Evolutionary conservation across 208 protist genomes (phyloP).

Genomic region (Wallacemonas rigidus): DNA sequence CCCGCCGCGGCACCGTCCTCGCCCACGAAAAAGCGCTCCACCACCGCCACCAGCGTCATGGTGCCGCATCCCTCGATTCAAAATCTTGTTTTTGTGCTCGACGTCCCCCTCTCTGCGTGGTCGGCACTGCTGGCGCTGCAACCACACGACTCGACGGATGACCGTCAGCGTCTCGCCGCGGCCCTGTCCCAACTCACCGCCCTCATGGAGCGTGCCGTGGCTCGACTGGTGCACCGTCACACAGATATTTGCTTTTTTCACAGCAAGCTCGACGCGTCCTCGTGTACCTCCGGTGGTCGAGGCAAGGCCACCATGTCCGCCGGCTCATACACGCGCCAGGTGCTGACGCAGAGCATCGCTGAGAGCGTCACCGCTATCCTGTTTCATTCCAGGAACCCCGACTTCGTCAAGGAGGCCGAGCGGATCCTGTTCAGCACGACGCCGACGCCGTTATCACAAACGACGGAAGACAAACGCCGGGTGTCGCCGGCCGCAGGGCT

Average conservation of each 20-base stretch:
- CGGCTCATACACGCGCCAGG: conserved; percentile 18
- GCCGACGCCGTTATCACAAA: not conserved
- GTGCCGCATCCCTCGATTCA: conserved; percentile 10
- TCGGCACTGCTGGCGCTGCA: not conserved
- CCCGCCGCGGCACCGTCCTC: too few species aligned
- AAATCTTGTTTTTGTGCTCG: conserved; percentile 38
- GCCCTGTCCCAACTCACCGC: conserved; percentile 35
- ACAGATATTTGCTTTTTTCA: conserved; percentile 47
- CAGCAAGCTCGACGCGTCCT: not conserved
- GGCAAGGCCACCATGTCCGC: not conserved
- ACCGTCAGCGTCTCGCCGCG: not conserved
- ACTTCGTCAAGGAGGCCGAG: conserved; percentile 60
- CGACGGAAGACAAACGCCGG: too few species aligned
- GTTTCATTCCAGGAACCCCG: conserved; percentile 38
- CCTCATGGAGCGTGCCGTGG: conserved; percentile 37
- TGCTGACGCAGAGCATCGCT: conserved; percentile 54
- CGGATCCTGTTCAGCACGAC: conserved; percentile 39
- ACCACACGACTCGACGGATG: too few species aligned
- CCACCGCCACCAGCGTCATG: not conserved
- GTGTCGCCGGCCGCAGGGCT: not conserved
- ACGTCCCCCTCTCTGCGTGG: conserved; percentile 27
- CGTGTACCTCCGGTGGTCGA: too few species aligned
- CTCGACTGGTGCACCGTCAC: conserved; percentile 44
- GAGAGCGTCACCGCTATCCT: conserved; percentile 63
- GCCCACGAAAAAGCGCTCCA: too few species aligned